Evolutionary conservation across 2,329 filamentous ascomycete genomes (phyloP).

Genomic region (Aspergillus cejpii): DNA sequence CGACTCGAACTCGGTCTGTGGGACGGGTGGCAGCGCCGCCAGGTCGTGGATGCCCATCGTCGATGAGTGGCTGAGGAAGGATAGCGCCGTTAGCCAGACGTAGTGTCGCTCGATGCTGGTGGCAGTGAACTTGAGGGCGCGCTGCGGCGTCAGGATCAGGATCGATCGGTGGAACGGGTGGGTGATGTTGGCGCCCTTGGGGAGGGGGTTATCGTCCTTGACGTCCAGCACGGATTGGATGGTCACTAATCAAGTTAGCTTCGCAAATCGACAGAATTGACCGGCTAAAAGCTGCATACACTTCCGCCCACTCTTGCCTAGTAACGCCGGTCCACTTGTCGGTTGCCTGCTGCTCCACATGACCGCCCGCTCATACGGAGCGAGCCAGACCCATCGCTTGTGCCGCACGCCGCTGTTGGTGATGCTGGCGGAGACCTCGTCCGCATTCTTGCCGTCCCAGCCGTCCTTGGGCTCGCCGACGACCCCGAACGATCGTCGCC

Average conservation of each 20-base stretch:
- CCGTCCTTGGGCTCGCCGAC: constrained; percentile 47
- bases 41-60: constrained; percentile 73
- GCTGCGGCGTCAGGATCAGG: constrained; percentile 83
- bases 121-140: constrained; percentile 92
- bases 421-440: constrained; percentile 65
- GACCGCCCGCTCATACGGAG: constrained; percentile 89
- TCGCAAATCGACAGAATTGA: background rate
- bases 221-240: constrained; percentile 97
- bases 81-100: constrained; percentile 87
- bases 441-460: constrained; percentile 53
- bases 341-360: constrained; percentile 99
- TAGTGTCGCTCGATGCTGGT: constrained; percentile 78
- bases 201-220: constrained; percentile 82
- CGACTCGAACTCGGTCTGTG: constrained; percentile 33
- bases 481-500: constrained; percentile 82
- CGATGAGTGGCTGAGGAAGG: constrained; percentile 90
- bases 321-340: constrained; percentile 72
- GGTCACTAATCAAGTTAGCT: constrained; percentile 53
- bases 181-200: constrained; percentile 56
- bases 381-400: constrained; percentile 97
- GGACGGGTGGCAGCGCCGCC: constrained; percentile 51
- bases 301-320: constrained; percentile 93
- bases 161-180: constrained; percentile 84
- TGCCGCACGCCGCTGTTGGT: constrained; percentile 64
- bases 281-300: constrained; percentile 53